Evolutionary conservation across 345 rosid genomes (phyloP).

Genomic region (Eucalyptus pauciflora): DNA sequence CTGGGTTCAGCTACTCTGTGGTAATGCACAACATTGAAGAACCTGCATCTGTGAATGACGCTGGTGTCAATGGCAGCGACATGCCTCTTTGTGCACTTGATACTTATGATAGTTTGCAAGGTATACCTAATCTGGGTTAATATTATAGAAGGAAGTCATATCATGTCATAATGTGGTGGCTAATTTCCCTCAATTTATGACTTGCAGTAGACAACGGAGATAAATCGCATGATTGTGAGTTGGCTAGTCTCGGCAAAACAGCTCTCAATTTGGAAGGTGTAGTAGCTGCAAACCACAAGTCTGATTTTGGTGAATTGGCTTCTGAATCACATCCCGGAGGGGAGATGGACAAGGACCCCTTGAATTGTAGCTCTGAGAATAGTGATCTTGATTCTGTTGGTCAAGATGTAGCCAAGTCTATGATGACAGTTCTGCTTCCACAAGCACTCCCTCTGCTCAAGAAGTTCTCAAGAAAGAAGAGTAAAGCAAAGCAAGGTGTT

Average conservation of each 20-base stretch:
- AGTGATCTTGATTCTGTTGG: conserved; percentile 43
- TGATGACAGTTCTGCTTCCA: conserved; percentile 87
- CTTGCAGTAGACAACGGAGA: conserved; percentile 20
- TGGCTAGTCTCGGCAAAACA: background rate
- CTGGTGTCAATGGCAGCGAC: conserved; percentile 2
- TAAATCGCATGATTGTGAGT: conserved; percentile 15
- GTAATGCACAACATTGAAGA: conserved; percentile 5
- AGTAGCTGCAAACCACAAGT: conserved; percentile 5
- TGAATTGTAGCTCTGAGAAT: conserved; percentile 24
- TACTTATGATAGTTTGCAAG: conserved; percentile 43
- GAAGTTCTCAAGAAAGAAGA: conserved; percentile 35
- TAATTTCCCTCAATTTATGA: background rate
- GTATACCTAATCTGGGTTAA: conserved; percentile 12
- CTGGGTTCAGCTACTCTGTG: background rate
- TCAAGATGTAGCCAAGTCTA: conserved; percentile 49
- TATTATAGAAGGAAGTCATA: conserved; percentile 15
- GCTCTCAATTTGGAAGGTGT: conserved; percentile 10
- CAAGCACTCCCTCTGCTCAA: conserved; percentile 82
- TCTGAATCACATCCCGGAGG: conserved; percentile 30
- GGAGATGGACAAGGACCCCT: conserved; percentile 20
- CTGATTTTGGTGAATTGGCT: conserved; percentile 17
- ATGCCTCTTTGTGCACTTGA: conserved; percentile 48
- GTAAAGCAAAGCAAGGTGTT: conserved; percentile 1
- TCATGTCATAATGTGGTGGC: conserved; percentile 12
- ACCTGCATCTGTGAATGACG: conserved; percentile 11